Evolutionary conservation across 1,139 yeast species (phyloP).

Genomic region (Yamadazyma trypodendri): DNA sequence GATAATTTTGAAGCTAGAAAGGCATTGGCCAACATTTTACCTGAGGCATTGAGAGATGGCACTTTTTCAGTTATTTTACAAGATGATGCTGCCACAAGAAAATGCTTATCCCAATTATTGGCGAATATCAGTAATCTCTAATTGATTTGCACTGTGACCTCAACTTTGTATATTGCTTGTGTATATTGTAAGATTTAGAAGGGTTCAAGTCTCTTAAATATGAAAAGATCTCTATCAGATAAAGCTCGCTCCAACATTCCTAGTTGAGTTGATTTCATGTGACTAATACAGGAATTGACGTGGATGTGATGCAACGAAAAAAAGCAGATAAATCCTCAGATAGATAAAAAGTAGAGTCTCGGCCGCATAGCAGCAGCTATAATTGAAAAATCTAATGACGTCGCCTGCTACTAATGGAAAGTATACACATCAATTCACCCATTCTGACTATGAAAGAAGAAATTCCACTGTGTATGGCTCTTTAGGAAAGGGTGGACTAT

Average conservation of each 20-base stretch:
- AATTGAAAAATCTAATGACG: not conserved
- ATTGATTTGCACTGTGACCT: not conserved
- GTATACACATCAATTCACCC: conserved; percentile 40
- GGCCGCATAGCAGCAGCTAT: not conserved
- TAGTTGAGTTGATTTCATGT: not conserved
- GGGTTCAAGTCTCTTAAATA: too few relatives aligned
- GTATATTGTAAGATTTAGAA: not conserved
- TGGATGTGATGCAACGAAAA: not conserved
- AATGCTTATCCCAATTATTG: conserved; percentile 81
- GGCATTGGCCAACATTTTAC: conserved; percentile 79
- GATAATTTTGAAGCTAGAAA: conserved; percentile 91
- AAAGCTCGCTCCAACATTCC: conserved; percentile 1
- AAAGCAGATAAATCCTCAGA: not conserved
- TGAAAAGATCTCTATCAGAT: not conserved
- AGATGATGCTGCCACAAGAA: conserved; percentile 86
- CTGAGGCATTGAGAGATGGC: conserved; percentile 88
- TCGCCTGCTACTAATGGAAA: conserved; percentile 3
- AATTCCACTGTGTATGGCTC: conserved; percentile 56
- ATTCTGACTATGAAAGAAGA: conserved; percentile 48
- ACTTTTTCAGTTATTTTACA: conserved; percentile 76
- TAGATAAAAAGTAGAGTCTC: not conserved
- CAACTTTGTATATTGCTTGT: not conserved
- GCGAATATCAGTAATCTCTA: conserved; percentile 53
- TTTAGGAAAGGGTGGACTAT: conserved; percentile 53
- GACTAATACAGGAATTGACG: not conserved